These are phyloP conservation scores for Aspergillus sp. DNA, from an alignment of 2,329 filamentous ascomycete genomes.

Conservation along the genomic window DNA sequence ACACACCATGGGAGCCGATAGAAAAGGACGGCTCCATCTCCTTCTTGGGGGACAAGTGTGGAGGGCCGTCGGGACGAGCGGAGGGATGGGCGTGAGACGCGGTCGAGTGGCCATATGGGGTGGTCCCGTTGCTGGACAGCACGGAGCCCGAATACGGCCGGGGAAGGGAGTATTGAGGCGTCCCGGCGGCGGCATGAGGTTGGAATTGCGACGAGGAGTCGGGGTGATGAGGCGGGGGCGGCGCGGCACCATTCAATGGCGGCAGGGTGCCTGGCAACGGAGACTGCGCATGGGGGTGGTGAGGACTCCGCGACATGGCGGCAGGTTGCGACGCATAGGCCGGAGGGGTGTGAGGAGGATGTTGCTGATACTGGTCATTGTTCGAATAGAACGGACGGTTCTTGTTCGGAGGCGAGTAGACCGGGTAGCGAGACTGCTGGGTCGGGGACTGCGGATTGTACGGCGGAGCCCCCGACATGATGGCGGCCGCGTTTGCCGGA, in stretches of 20 bases:
- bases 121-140: slow-evolving; percentile 34
- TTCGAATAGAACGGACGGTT: slow-evolving; percentile 40
- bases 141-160: slow-evolving; percentile 35
- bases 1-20: slow-evolving; percentile 26
- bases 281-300: slow-evolving; percentile 39
- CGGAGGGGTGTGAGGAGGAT: slow-evolving; percentile 43
- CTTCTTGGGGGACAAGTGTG: slow-evolving; percentile 41
- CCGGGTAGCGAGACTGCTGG: slow-evolving; percentile 40
- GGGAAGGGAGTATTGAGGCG: slow-evolving; percentile 32
- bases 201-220: slow-evolving; percentile 37
- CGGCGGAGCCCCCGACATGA: slow-evolving; percentile 44
- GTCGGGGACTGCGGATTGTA: slow-evolving; percentile 46
- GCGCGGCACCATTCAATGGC: slow-evolving; percentile 37
- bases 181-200: slow-evolving; percentile 27
- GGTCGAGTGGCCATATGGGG: slow-evolving; percentile 35
- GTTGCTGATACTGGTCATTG: slow-evolving; percentile 43
- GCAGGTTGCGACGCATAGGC: slow-evolving; percentile 34
- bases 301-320: slow-evolving; percentile 39
- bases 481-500: slow-evolving; percentile 28
- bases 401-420: slow-evolving; percentile 44
- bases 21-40: slow-evolving; percentile 37
- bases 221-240: slow-evolving; percentile 27
- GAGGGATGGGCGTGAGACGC: slow-evolving; percentile 43
- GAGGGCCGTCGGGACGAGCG: slow-evolving; percentile 33
- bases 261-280: slow-evolving; percentile 39